These are phyloP conservation scores for Candida sanyaensis DNA, from an alignment of 1,139 yeast genomes.

Conservation along the genomic window DNA sequence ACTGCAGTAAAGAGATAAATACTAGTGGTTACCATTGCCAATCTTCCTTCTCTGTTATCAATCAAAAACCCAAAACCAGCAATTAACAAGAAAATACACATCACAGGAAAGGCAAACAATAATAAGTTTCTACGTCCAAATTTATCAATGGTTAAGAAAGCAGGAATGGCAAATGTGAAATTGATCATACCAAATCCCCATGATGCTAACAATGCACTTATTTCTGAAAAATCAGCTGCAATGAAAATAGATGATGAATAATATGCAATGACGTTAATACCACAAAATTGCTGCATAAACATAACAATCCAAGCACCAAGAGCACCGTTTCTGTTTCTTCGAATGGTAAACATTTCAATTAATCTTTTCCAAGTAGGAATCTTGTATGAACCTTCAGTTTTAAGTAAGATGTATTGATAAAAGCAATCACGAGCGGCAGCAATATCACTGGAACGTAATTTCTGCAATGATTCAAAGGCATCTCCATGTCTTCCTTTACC, in stretches of 20 bases:
- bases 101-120: constrained; percentile 72
- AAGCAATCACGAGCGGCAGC: constrained; percentile 78
- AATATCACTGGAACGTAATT: constrained; percentile 52
- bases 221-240: constrained; percentile 62
- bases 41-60: constrained; percentile 24
- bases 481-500: constrained; percentile 60
- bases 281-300: constrained; percentile 93
- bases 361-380: constrained; percentile 55
- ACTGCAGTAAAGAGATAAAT: constrained; percentile 72
- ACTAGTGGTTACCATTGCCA: constrained; percentile 69
- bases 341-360: constrained; percentile 59
- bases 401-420: constrained; percentile 65
- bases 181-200: constrained; percentile 87
- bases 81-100: constrained; percentile 65
- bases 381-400: constrained; percentile 62
- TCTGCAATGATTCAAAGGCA: constrained; percentile 53
- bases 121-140: constrained; percentile 76
- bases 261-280: constrained; percentile 86
- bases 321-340: constrained; percentile 84
- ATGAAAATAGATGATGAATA: constrained; percentile 74
- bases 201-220: constrained; percentile 69
- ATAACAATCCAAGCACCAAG: constrained; percentile 80
- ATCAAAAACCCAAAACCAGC: constrained; percentile 82
- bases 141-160: constrained; percentile 77
- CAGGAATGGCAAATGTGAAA: constrained; percentile 81